phyloP scores from a whole-genome alignment of 2,329 filamentous ascomycete species.

The Bipolaris oryzae region DNA sequence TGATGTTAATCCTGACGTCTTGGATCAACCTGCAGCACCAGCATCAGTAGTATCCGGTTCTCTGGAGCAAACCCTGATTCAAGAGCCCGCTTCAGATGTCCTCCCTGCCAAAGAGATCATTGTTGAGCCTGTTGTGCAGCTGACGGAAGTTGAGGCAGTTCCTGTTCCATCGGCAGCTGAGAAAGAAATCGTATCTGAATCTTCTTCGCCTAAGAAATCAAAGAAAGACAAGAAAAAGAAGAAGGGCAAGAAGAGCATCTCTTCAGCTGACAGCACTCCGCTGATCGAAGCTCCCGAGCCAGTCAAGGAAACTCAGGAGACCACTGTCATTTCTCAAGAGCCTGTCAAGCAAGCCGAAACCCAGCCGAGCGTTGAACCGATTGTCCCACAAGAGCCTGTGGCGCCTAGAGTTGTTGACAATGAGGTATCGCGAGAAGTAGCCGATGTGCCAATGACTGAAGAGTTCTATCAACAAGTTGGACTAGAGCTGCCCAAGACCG shows the following conservation, averaged over 20 bases:
- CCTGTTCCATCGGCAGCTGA: neutral
- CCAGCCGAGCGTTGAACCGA: conserved; percentile 3
- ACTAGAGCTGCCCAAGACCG: conserved; percentile 1
- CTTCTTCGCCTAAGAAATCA: conserved; percentile 27
- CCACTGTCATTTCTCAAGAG: conserved; percentile 1
- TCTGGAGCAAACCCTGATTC: neutral
- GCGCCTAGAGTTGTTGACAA: neutral
- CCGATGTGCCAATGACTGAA: neutral
- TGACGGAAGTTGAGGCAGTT: conserved; percentile 12
- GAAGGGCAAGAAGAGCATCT: conserved; percentile 30
- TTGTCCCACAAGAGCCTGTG: neutral
- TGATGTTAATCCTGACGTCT: neutral
- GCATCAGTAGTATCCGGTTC: neutral
- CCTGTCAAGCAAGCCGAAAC: neutral
- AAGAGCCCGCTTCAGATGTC: neutral
- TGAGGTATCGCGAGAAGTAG: neutral
- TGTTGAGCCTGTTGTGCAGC: neutral
- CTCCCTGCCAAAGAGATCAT: neutral
- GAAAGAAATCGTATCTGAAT: conserved; percentile 21
- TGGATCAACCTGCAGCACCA: neutral
- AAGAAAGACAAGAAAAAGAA: conserved; percentile 37
- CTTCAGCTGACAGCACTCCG: conserved; percentile 19
- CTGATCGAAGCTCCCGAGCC: conserved; percentile 11
- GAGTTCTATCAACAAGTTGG: neutral
- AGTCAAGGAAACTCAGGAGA: conserved; percentile 6